A percentile compares a stretch with the other conserved stretches of the same genome.
These are phyloP conservation scores for Annona squamosa DNA, from an alignment of 164 flowering plant genomes.

Conservation along the genomic window DNA sequence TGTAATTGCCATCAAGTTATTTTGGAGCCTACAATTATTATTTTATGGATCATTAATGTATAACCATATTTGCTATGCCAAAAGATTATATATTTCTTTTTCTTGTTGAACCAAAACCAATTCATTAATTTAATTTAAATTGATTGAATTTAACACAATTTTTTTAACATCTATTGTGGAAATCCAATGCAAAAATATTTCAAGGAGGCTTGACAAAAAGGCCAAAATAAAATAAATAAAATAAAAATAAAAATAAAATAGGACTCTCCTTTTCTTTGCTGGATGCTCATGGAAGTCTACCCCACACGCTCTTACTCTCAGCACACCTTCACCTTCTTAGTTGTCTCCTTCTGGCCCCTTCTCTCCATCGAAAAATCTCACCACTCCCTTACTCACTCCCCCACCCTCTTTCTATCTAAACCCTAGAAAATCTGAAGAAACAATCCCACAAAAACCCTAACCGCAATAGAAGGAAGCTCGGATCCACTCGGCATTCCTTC, in stretches of 20 bases:
- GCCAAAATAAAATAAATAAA: no score
- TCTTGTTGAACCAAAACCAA: no score
- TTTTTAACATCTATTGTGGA: no score
- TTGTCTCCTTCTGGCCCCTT: conserved; percentile 3
- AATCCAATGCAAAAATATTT: no score
- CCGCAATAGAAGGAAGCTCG: conserved; percentile 2
- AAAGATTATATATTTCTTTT: no score
- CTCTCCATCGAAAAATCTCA: neutral
- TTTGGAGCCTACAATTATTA: no score
- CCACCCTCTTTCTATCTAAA: neutral
- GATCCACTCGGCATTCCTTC: conserved; percentile 10
- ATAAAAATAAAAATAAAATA: no score
- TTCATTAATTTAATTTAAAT: no score
- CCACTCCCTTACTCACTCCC: neutral
- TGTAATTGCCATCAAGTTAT: no score
- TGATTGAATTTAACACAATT: no score
- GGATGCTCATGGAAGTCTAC: neutral
- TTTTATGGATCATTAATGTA: no score
- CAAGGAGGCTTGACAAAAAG: neutral
- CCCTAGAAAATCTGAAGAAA: neutral
- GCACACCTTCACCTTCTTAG: neutral
- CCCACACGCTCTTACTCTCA: neutral
- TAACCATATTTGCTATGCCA: no score
- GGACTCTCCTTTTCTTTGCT: neutral
- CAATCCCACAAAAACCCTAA: conserved; percentile 1